These are phyloP conservation scores for Silene coronaria DNA, from an alignment of 179 eudicot species.

Conservation along the genomic window DNA sequence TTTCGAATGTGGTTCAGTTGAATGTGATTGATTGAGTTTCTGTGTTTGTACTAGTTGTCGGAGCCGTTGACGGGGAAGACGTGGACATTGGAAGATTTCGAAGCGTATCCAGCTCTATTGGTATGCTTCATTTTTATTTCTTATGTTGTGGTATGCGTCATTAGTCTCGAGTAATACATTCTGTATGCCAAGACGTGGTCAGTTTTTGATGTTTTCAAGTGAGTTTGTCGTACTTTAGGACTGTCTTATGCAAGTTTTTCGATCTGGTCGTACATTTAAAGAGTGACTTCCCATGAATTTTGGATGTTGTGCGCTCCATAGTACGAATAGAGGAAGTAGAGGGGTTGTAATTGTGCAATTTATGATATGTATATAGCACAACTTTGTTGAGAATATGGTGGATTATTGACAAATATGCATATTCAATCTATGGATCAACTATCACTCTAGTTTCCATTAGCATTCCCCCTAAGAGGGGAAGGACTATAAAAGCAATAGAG, in stretches of 20 bases:
- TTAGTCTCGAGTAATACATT: neutral
- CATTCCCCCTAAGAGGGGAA: neutral
- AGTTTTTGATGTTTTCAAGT: neutral
- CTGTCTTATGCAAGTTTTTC: neutral
- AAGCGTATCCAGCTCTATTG: slow-evolving; percentile 70
- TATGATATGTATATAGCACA: neutral
- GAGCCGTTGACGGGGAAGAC: slow-evolving; percentile 82
- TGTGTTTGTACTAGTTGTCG: slow-evolving; percentile 32
- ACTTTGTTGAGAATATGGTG: neutral
- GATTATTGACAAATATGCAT: neutral
- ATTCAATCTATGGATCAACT: neutral
- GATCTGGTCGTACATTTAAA: neutral
- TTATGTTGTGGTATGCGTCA: neutral
- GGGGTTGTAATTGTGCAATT: neutral
- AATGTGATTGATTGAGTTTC: neutral
- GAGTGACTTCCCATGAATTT: neutral
- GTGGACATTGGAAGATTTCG: slow-evolving; percentile 78
- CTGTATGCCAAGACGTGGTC: neutral
- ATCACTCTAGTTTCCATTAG: neutral
- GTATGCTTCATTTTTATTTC: slow-evolving; percentile 26
- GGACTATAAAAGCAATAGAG: neutral
- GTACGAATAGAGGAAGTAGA: neutral
- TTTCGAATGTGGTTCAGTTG: neutral
- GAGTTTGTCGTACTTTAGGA: neutral
- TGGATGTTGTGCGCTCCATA: neutral